These are phyloP conservation scores for Geotrichum cucujoidarum DNA, from an alignment of 1,139 yeast species.

Conservation along the genomic window DNA sequence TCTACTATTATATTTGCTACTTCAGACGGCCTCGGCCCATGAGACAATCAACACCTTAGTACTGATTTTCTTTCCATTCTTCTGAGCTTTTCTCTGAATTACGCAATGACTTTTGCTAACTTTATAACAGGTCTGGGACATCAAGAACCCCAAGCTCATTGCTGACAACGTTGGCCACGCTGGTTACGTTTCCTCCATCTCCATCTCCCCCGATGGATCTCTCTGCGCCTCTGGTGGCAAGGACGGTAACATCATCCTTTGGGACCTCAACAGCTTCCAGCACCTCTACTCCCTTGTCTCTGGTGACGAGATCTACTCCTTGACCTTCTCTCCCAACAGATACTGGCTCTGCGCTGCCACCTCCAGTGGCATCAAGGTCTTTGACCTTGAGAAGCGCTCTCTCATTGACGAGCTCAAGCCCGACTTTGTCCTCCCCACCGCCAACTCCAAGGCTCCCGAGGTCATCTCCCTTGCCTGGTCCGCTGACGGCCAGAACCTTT, in stretches of 20 bases:
- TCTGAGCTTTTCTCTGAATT: constrained; percentile 44
- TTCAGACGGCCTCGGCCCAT: constrained; percentile 87
- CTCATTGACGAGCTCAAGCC: constrained; percentile 98
- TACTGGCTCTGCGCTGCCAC: constrained; percentile 99
- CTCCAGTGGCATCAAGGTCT: constrained; percentile 95
- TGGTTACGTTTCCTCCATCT: constrained; percentile 96
- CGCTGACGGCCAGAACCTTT: constrained; percentile 98
- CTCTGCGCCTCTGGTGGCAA: constrained; percentile 99
- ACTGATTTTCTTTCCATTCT: constrained; percentile 51
- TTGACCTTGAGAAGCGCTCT: constrained; percentile 93
- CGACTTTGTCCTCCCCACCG: constrained; percentile 83
- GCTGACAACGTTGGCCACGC: constrained; percentile 99
- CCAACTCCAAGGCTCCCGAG: constrained; percentile 94
- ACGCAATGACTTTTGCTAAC: background rate
- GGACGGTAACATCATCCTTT: constrained; percentile 97
- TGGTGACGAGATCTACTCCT: constrained; percentile 95
- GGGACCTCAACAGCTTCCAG: constrained; percentile 90
- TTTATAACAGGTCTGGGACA: constrained; percentile 89
- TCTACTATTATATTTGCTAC: constrained; percentile 84
- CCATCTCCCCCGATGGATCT: constrained; percentile 99
- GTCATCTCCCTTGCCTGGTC: constrained; percentile 99
- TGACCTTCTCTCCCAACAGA: constrained; percentile 99
- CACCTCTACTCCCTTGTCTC: constrained; percentile 93
- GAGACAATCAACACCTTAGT: constrained; percentile 97
- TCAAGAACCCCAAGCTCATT: constrained; percentile 75